Evolutionary conservation across 1,284 basidiomycete species (phyloP).

Genomic region (Cystobasidiaceae sp.): DNA sequence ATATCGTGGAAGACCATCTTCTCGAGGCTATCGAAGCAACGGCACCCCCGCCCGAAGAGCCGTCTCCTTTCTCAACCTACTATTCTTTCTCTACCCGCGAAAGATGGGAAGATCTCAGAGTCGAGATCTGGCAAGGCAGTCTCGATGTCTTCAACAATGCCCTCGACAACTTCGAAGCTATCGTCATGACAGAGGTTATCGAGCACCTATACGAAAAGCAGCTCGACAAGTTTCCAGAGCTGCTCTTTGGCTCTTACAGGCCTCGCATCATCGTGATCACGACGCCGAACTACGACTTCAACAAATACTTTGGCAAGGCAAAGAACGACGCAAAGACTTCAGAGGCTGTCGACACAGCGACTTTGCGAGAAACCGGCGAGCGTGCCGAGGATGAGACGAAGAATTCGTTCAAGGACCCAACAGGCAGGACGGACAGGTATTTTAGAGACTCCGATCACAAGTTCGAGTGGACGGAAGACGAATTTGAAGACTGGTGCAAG

Average conservation of each 20-base stretch:
- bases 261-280: conserved; percentile 75
- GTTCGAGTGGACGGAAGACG: conserved; percentile 81
- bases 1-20: conserved; percentile 57
- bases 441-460: conserved; percentile 80
- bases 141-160: conserved; percentile 68
- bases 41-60: conserved; percentile 45
- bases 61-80: conserved; percentile 33
- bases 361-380: conserved; percentile 1
- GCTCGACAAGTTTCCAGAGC: conserved; percentile 70
- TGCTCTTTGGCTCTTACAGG: conserved; percentile 74
- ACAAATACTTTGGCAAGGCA: conserved; percentile 60
- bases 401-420: conserved; percentile 57
- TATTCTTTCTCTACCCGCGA: conserved; percentile 34
- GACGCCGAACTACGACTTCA: conserved; percentile 86
- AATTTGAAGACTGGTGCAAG: conserved; percentile 70
- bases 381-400: conserved; percentile 14
- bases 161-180: conserved; percentile 61
- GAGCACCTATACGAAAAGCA: conserved; percentile 73
- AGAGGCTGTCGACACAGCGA: too few relatives aligned
- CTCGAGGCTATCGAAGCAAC: conserved; percentile 54
- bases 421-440: conserved; percentile 57
- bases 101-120: conserved; percentile 69
- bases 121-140: conserved; percentile 74
- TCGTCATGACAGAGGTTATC: conserved; percentile 50
- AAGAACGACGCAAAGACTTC: background rate